Evolutionary conservation across 2,329 filamentous ascomycete species (phyloP).

Genomic region (Emergomyces orientalis): DNA sequence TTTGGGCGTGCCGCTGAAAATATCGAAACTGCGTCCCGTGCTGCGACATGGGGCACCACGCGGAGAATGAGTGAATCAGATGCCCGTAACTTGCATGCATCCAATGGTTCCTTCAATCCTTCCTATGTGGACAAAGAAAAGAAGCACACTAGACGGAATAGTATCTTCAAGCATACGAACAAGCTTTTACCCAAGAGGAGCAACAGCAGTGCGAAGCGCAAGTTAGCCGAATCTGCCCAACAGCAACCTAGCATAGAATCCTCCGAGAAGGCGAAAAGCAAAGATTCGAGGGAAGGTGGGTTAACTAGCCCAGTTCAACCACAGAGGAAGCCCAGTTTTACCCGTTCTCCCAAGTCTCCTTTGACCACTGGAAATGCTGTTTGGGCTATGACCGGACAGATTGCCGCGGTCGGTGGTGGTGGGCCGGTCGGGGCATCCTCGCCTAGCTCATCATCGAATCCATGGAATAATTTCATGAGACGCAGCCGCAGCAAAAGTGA

Average conservation of each 20-base stretch:
- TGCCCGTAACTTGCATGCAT: slow-evolving; percentile 38
- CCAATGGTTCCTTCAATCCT: slow-evolving; percentile 19
- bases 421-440: slow-evolving; percentile 49
- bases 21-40: slow-evolving; percentile 45
- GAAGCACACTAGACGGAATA: slow-evolving; percentile 37
- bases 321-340: slow-evolving; percentile 32
- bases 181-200: slow-evolving; percentile 34
- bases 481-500: slow-evolving; percentile 52
- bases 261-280: slow-evolving; percentile 16
- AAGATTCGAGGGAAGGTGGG: slow-evolving; percentile 24
- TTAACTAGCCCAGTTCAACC: slow-evolving; percentile 22
- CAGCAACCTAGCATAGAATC: slow-evolving; percentile 23
- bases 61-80: slow-evolving; percentile 44
- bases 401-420: slow-evolving; percentile 40
- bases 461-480: slow-evolving; percentile 40
- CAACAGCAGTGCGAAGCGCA: slow-evolving; percentile 41
- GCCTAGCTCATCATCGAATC: slow-evolving; percentile 26
- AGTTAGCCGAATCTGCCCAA: slow-evolving; percentile 25
- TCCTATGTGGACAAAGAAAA: slow-evolving; percentile 21
- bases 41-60: slow-evolving; percentile 46
- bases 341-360: slow-evolving; percentile 31
- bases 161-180: slow-evolving; percentile 34
- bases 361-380: slow-evolving; percentile 35
- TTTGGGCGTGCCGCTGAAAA: slow-evolving; percentile 43
- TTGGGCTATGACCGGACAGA: slow-evolving; percentile 37